Base-by-base conservation (phyloP, 768 basidiomycete genomes). In the Pleurotus platypus region DNA sequence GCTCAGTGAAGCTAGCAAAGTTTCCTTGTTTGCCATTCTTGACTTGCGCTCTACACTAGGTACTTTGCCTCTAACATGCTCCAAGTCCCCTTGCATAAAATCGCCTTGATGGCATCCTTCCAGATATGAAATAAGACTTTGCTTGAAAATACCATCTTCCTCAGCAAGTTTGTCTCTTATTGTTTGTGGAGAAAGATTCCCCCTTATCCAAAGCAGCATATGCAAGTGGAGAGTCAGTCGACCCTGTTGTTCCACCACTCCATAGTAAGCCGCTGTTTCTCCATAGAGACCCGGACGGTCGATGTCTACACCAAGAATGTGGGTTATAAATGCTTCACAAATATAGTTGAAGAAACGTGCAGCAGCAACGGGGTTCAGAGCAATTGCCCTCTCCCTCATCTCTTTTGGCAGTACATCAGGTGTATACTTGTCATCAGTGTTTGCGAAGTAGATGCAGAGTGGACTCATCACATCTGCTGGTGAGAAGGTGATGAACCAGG, bases 161-260 rank as follows among this genome's bases (percentile, higher is more conserved):
- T 62, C 57, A 22, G 68, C 49, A 0, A 77, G 5, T 8, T 47
- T 50, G 8, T 74, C 65, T 26, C 66, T 37, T 5, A 75, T 73
- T 47, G 75, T 64, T 49, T 75, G 67, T 3, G 72, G 75, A 7
- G 69, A 60, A 0, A 67, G 43, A 2, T 57, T 57, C 15, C 65
- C 63, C 24, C 38, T 16, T 1, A 77, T 63, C 74, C 74, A 78
- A 0, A 76, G 16, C 1, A 77, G 37, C 27, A 72, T 18, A 59
- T 77, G 75, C 2, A 75, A 42, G 62, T 78, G 77, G 2, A 78
- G 49, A 0, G 71, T 74, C 0, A 73, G 53, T 3, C 67, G 42
- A 0, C 73, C 74, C 61, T 77, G 74, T 56, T 71, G 66, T 55
- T 76, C 75, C 49, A 73, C 66, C 0, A 62, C 66, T 4, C 67